phyloP scores from a whole-genome alignment of 2,329 filamentous ascomycete genomes.

The Botrytis fabae region DNA sequence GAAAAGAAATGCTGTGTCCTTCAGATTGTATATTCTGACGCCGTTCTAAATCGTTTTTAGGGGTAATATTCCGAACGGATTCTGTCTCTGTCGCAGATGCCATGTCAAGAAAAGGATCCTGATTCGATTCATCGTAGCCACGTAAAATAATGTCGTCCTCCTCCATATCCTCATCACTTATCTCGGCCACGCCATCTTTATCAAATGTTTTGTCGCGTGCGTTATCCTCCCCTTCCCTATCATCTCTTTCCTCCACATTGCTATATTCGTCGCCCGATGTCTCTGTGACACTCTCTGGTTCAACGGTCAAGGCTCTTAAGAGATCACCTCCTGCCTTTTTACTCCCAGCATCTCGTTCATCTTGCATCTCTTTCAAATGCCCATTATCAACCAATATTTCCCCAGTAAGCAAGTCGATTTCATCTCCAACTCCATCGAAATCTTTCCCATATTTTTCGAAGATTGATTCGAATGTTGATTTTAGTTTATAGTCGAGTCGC shows the following conservation, averaged over 20 bases:
- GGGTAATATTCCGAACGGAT: neutral
- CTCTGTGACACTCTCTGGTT: constrained; percentile 32
- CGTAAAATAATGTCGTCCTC: constrained; percentile 41
- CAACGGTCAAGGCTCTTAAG: constrained; percentile 38
- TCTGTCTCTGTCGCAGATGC: neutral
- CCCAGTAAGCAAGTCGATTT: constrained; percentile 82
- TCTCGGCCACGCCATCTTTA: constrained; percentile 28
- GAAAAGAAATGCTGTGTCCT: constrained; percentile 24
- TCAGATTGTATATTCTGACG: neutral
- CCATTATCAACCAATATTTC: constrained; percentile 89
- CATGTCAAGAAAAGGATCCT: constrained; percentile 4
- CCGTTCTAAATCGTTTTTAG: neutral
- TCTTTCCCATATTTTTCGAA: constrained; percentile 86
- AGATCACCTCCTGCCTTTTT: constrained; percentile 27
- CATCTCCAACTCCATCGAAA: constrained; percentile 81
- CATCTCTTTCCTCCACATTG: constrained; percentile 38
- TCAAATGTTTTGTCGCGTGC: constrained; percentile 35
- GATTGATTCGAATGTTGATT: constrained; percentile 82
- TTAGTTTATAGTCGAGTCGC: constrained; percentile 69
- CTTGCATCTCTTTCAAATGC: constrained; percentile 66
- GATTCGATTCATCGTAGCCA: constrained; percentile 35
- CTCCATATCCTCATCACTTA: constrained; percentile 35
- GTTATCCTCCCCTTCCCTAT: constrained; percentile 23
- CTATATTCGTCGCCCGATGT: constrained; percentile 36
- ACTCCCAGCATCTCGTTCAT: constrained; percentile 54